Percentiles rank a stretch among this genome's conserved stretches.
Conservation (phyloP, 139 green algal species). For the Coelastrella sp. region DNA sequence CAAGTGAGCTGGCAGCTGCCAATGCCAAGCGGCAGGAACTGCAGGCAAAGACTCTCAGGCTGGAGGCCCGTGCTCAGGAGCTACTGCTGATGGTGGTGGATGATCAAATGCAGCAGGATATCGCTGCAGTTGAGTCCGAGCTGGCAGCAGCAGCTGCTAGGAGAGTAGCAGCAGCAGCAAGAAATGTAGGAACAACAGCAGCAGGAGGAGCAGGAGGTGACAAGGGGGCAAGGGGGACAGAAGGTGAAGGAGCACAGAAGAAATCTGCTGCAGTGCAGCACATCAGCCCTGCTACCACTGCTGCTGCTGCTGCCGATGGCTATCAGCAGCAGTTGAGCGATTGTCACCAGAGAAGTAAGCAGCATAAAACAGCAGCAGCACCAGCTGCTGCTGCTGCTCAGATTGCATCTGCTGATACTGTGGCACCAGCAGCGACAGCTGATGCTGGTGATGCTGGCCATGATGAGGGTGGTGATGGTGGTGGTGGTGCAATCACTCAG, state of each 20-base stretch:
- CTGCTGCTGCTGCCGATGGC: conserved; percentile 10
- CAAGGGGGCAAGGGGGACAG: not conserved
- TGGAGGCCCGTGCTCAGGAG: not conserved
- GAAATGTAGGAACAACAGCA: not conserved
- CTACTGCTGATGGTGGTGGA: not conserved
- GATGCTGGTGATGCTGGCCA: not conserved
- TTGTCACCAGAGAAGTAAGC: not conserved
- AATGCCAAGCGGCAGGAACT: not conserved
- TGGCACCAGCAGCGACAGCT: not conserved
- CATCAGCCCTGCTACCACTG: not conserved
- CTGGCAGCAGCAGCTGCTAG: too few species aligned
- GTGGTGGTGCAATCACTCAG: not conserved
- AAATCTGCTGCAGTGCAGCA: not conserved
- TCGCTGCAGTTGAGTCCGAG: not conserved
- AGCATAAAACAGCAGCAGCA: not conserved
- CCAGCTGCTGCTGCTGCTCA: not conserved
- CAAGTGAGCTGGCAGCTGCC: not conserved
- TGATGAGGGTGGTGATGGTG: not conserved
- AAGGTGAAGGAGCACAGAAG: not conserved
- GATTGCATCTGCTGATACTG: not conserved
- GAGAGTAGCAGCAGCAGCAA: not conserved
- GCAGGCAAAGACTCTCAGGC: not conserved
- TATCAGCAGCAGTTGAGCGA: not conserved
- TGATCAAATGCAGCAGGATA: not conserved
- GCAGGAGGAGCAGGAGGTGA: not conserved